Conservation (phyloP, 257 asterid genomes). For the Fraxinus pennsylvanica region DNA sequence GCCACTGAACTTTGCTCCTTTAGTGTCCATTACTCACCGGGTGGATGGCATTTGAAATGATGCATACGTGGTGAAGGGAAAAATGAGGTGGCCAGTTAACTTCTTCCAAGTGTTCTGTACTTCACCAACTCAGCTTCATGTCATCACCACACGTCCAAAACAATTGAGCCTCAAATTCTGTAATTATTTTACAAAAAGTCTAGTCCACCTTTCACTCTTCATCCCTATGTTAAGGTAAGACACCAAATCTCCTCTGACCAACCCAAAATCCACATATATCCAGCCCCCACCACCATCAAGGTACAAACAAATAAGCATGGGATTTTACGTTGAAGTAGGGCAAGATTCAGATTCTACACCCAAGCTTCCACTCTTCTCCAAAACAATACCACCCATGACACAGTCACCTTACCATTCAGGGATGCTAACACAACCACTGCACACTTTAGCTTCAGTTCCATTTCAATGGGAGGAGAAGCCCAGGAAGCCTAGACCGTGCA, state of each 20-base stretch:
- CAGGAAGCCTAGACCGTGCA: conserved; percentile 68
- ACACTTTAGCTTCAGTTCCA: conserved; percentile 58
- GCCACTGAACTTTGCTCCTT: too few relatives aligned
- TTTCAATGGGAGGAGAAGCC: conserved; percentile 85
- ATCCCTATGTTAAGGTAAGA: background rate
- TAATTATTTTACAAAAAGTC: background rate
- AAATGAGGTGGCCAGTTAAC: too few relatives aligned
- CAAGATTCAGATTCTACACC: conserved; percentile 27
- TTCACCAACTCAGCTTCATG: too few relatives aligned
- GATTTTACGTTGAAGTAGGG: conserved; percentile 17
- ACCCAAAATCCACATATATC: background rate
- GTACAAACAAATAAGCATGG: conserved; percentile 32
- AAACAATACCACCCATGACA: conserved; percentile 15
- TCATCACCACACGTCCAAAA: too few relatives aligned
- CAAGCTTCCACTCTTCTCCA: conserved; percentile 40
- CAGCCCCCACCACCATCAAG: background rate
- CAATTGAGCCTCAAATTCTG: too few relatives aligned
- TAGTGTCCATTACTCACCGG: too few relatives aligned
- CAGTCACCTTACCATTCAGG: conserved; percentile 57
- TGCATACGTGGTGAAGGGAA: too few relatives aligned
- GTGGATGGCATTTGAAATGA: too few relatives aligned
- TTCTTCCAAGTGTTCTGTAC: too few relatives aligned
- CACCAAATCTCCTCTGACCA: background rate
- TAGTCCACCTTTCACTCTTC: background rate
- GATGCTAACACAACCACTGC: conserved; percentile 55